Percentiles rank a stretch among this genome's conserved stretches.
Evolutionary conservation across 352 stramenopile genomes (phyloP).

Genomic region (Chrysophaeum taylorii): DNA sequence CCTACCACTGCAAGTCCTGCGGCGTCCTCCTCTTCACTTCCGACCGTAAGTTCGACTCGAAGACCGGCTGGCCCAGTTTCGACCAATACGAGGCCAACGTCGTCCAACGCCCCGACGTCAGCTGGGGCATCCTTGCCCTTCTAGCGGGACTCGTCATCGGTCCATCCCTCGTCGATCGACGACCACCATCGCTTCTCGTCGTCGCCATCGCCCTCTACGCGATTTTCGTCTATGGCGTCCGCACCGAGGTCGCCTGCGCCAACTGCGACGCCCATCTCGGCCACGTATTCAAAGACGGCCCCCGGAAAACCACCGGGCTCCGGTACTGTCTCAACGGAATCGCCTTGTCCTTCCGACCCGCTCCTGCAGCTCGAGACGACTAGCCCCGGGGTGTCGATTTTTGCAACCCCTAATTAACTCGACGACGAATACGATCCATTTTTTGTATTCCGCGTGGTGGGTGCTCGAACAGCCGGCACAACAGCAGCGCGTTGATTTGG

Average conservation of each 20-base stretch:
- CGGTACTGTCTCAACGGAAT: conserved; percentile 41
- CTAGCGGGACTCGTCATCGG: no score
- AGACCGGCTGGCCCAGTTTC: conserved; percentile 41
- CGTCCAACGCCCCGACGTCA: conserved; percentile 22
- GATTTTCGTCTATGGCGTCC: no score
- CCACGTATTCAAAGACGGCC: conserved; percentile 38
- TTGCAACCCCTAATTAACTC: no score
- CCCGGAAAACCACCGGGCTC: conserved; percentile 32
- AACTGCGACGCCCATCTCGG: conserved; percentile 35
- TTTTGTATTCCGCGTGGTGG: no score
- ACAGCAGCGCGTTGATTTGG: no score
- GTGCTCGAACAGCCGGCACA: no score
- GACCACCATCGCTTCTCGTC: conserved; percentile 1
- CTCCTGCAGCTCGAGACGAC: not conserved
- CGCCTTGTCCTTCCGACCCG: conserved; percentile 29
- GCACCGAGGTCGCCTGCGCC: conserved; percentile 30
- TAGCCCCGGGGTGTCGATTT: no score
- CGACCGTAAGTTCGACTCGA: conserved; percentile 32
- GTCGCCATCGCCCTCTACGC: not conserved
- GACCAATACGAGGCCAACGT: conserved; percentile 26
- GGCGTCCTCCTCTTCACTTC: conserved; percentile 33
- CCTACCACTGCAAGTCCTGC: conserved; percentile 33
- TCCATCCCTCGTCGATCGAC: no score
- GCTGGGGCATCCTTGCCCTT: not conserved
- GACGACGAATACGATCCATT: no score